Evolutionary conservation across 371 early-diverging fungal species (phyloP).

Genomic region (Mortierella sp.): DNA sequence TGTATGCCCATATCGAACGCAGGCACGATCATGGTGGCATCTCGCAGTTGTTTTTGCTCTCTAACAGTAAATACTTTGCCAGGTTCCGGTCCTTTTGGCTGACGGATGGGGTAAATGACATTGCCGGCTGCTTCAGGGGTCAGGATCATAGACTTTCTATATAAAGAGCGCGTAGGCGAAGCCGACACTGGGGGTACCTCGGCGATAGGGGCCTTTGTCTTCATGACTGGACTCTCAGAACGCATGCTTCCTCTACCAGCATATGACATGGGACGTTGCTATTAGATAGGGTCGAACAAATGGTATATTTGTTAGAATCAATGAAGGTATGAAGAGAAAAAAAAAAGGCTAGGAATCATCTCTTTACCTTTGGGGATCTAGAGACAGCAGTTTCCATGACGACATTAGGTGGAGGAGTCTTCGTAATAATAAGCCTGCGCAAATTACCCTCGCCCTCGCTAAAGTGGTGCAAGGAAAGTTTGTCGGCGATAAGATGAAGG

Average conservation of each 20-base stretch:
- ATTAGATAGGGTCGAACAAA: neutral
- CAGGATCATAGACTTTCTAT: slow-evolving; percentile 52
- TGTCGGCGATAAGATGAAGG: slow-evolving; percentile 71
- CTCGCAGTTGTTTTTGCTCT: slow-evolving; percentile 52
- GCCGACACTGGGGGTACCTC: slow-evolving; percentile 33
- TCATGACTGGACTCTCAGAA: slow-evolving; percentile 50
- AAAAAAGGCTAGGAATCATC: neutral
- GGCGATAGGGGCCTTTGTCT: slow-evolving; percentile 10
- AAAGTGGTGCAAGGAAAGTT: slow-evolving; percentile 67
- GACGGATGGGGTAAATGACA: slow-evolving; percentile 70
- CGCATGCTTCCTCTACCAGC: slow-evolving; percentile 49
- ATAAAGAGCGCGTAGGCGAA: slow-evolving; percentile 42
- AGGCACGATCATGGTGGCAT: slow-evolving; percentile 49
- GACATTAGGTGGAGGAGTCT: slow-evolving; percentile 43
- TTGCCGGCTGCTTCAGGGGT: slow-evolving; percentile 34
- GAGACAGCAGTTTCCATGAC: slow-evolving; percentile 27
- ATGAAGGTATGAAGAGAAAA: neutral
- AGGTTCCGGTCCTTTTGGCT: slow-evolving; percentile 72
- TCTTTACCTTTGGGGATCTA: slow-evolving; percentile 35
- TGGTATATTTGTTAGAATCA: slow-evolving; percentile 10
- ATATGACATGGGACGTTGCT: slow-evolving; percentile 57
- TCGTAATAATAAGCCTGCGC: slow-evolving; percentile 55
- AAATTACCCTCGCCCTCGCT: slow-evolving; percentile 67
- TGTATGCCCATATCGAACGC: slow-evolving; percentile 36
- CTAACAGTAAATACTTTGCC: slow-evolving; percentile 65